A percentile compares a stretch with the other conserved stretches of the same genome.
Evolutionary conservation across 2,329 filamentous ascomycete genomes (phyloP).

Genomic region (Cytospora chrysosperma): DNA sequence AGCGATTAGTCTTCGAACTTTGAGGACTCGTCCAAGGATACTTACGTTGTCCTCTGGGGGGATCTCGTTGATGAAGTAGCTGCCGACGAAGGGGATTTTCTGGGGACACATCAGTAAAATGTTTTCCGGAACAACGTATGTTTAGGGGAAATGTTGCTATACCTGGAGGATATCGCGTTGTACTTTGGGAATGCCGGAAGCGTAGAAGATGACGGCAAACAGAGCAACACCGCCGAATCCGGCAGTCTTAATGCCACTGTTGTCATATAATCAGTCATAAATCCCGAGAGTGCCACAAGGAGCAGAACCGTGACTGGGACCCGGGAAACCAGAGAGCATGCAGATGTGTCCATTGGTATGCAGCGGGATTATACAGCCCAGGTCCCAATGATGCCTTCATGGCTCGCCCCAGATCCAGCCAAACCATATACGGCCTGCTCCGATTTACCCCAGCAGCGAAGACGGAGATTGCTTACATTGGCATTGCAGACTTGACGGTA

Average conservation of each 20-base stretch:
- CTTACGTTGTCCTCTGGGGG: slow-evolving; percentile 63
- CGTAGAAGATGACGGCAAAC: slow-evolving; percentile 58
- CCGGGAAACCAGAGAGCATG: not conserved
- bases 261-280: slow-evolving; percentile 19
- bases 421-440: not conserved
- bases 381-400: not conserved
- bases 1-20: not conserved
- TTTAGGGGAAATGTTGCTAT: not conserved
- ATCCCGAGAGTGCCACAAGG: not conserved
- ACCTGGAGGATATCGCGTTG: slow-evolving; percentile 44
- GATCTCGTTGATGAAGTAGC: slow-evolving; percentile 52
- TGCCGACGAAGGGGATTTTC: slow-evolving; percentile 56
- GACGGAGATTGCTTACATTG: slow-evolving; percentile 49
- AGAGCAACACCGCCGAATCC: slow-evolving; percentile 58
- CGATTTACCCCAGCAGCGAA: not conserved
- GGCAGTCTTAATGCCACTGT: slow-evolving; percentile 52
- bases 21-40: slow-evolving; percentile 22
- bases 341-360: no score
- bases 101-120: slow-evolving; percentile 34
- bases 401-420: not conserved
- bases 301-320: not conserved
- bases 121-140: not conserved
- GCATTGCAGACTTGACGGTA: slow-evolving; percentile 46
- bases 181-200: slow-evolving; percentile 62
- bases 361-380: not conserved